Evolutionary conservation across 1,139 yeast species (phyloP).

Genomic region (Suhomyces maxii): DNA sequence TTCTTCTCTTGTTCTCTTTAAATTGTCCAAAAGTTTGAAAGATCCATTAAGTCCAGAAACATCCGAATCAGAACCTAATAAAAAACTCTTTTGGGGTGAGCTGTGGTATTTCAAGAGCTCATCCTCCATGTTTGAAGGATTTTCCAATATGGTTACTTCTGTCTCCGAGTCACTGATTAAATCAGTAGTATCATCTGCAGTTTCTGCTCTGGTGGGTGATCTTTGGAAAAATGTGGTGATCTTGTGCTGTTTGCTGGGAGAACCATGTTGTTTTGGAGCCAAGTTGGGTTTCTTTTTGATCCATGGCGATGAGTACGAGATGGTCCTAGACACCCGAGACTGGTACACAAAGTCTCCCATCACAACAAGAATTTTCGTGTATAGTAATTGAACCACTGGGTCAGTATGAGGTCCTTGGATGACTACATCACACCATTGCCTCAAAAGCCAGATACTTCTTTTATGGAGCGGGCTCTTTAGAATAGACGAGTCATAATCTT

Average conservation of each 20-base stretch:
- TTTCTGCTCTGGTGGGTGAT: constrained; percentile 5
- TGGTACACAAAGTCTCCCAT: constrained; percentile 13
- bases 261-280: constrained; percentile 1
- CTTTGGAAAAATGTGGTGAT: constrained; percentile 15
- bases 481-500: constrained; percentile 21
- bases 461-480: constrained; percentile 24
- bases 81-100: constrained; percentile 4
- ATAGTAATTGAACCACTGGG: constrained; percentile 4
- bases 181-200: constrained; percentile 9
- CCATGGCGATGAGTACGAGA: constrained; percentile 7
- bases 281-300: constrained; percentile 4
- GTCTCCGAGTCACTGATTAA: constrained; percentile 32
- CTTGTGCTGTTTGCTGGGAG: constrained; percentile 13
- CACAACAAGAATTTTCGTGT: constrained; percentile 6
- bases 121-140: constrained; percentile 18
- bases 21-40: constrained; percentile 14
- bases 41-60: constrained; percentile 20
- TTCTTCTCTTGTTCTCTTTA: neutral
- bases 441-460: constrained; percentile 21
- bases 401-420: neutral
- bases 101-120: constrained; percentile 19
- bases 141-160: constrained; percentile 14
- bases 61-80: constrained; percentile 9
- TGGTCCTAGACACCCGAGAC: constrained; percentile 7
- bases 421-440: constrained; percentile 13